Evolutionary conservation across 805 yeast species (phyloP), one percentile per base, ranked within the genome.

Genomic region (Candida palmyrensis): DNA sequence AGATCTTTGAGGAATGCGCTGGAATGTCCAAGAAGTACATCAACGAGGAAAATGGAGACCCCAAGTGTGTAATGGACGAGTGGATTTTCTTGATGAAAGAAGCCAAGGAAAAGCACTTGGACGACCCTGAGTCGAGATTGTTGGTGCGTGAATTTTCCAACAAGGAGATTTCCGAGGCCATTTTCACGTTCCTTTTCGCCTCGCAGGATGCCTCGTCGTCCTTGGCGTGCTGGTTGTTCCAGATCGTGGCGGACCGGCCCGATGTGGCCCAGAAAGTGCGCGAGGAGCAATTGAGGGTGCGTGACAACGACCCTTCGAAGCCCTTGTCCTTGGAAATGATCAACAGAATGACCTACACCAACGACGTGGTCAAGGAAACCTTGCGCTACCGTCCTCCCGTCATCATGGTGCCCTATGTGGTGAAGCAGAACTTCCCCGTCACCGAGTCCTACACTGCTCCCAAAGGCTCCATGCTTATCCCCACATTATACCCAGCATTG

Each of bases 121-220:
- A 58, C 26, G 73, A 68, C 39, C 62, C 71, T 12, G 79, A 75
- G 29, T 62, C 79, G 27, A 77, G 74, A 56, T 55, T 76, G 25
- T 64, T 75, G 46, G 73, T 86, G 45, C 79, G 97, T 57, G 90
- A 82, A 42, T 92, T 92, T 64, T 62, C 88, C 37, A 78, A 89
- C 67, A 82, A 72, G 59, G 98, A 92, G 62, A 90, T 92, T 49
- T 84, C 96, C 14, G 97, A 92, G 68, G 95, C 95, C 36, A 77
- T 92, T 42, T 92, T 92, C 75, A 92, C 98, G 10, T 92, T 92
- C 62, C 68, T 92, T 58, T 92, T 92, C 60, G 98, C 98, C 5
- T 84, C 96, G 4, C 98, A 92, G 66, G 98, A 92, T 63, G 98
- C 98, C 16, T 84, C 96, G 6, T 88, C 97, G 1, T 86, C 97